Evolutionary conservation across 352 stramenopile genomes (phyloP), one percentile per base, ranked within the genome.

Genomic region (Globisporangium echinulatum): DNA sequence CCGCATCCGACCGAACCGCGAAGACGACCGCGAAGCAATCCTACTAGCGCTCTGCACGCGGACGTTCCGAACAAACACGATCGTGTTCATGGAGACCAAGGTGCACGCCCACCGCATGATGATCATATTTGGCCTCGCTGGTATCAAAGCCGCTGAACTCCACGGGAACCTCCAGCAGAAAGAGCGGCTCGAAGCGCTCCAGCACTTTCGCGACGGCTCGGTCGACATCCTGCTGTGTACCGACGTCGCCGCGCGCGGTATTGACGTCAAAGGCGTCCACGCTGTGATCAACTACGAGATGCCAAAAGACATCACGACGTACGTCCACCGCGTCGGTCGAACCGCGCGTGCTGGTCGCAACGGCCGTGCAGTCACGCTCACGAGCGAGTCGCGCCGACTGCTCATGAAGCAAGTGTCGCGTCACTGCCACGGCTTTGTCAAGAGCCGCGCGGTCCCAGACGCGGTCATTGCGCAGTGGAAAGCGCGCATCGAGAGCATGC

Each of bases 211-310:
- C 55, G 86, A 97, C 54, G 92, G 96, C 37, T 84, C 92, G 39
- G 96, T 97, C 5, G 92, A 98, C 63, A 83, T 99, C 56, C 75
- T 99, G 61, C 75, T 99, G 42, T 97, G 94, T 71, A 99, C 97
- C 3, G 97, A 99, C 68, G 84, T 99, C 49, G 97, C 97, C n/a
- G 97, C 96, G 7, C 90, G 97, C 72, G 97, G 98, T 62, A 92
- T 99, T 44, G 97, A 99, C 77, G 96, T 99, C 60, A 82, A 94
- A 61, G 92, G 92, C 39, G 96, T 99, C 10, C 81, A 99, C 64
- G 94, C 94, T 17, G 97, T 99, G 4, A 98, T 99, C 70, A 99
- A 99, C 79, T 99, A 98, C 78, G 97, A 99, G 71, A 99, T 99
- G 96, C 97, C 98, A 1, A 95, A 97, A 67, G 88, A 99, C 61